phyloP scores from a whole-genome alignment of 2,329 filamentous ascomycete species.

The Allantophomopsis cytisporea region DNA sequence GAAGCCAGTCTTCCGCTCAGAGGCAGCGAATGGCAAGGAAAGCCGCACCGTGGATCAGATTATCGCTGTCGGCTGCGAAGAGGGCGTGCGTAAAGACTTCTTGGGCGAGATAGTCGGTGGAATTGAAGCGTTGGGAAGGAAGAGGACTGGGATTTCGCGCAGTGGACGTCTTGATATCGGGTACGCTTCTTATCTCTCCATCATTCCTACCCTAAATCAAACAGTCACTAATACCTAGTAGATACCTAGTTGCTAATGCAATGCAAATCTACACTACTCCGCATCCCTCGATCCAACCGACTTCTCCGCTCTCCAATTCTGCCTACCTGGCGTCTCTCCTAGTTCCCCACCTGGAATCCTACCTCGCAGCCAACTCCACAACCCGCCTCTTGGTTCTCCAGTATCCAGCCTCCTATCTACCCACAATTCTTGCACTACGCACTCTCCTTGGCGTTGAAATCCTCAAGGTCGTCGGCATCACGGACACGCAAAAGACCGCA shows the following conservation, averaged over 20 bases:
- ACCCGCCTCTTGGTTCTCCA: slow-evolving; percentile 45
- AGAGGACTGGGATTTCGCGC: slow-evolving; percentile 31
- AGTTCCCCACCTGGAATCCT: slow-evolving; percentile 46
- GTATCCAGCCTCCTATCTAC: slow-evolving; percentile 40
- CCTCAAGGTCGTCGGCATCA: slow-evolving; percentile 44
- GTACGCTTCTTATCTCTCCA: slow-evolving; percentile 20
- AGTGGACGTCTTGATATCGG: slow-evolving; percentile 45
- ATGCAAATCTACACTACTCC: slow-evolving; percentile 42
- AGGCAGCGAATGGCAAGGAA: slow-evolving; percentile 11
- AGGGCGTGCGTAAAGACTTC: slow-evolving; percentile 35
- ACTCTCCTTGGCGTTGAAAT: slow-evolving; percentile 39
- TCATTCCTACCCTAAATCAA: not conserved
- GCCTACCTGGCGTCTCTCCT: slow-evolving; percentile 41
- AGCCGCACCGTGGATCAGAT: slow-evolving; percentile 39
- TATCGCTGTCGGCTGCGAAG: slow-evolving; percentile 43
- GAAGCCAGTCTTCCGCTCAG: slow-evolving; percentile 17
- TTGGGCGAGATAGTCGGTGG: slow-evolving; percentile 32
- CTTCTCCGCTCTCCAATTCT: slow-evolving; percentile 40
- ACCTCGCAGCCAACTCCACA: slow-evolving; percentile 35
- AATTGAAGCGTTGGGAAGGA: slow-evolving; percentile 39
- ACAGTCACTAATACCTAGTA: slow-evolving; percentile 14
- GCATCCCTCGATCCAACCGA: slow-evolving; percentile 31
- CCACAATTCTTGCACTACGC: slow-evolving; percentile 42
- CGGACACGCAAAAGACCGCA: slow-evolving; percentile 19
- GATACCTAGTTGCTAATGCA: slow-evolving; percentile 45